These are phyloP conservation scores for Metschnikowia peoriensis DNA, from an alignment of 805 yeast species.

Conservation along the genomic window DNA sequence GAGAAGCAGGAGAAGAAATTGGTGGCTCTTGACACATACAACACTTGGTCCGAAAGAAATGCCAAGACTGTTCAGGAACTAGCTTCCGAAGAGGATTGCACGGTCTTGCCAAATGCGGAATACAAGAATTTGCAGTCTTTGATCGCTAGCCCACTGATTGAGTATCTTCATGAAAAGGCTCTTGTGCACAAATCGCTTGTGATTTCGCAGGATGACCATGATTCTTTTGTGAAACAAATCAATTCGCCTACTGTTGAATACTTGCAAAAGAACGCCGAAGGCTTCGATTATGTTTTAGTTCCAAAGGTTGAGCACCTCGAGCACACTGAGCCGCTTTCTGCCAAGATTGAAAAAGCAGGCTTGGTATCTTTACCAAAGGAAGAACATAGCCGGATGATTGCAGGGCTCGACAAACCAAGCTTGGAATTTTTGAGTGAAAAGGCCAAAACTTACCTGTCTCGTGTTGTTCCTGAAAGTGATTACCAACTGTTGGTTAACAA, in stretches of 20 bases:
- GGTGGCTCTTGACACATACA: slow-evolving; percentile 1
- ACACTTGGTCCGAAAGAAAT: background rate
- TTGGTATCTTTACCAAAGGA: slow-evolving; percentile 11
- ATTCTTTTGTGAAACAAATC: slow-evolving; percentile 12
- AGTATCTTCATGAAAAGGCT: slow-evolving; percentile 10
- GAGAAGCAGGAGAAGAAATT: slow-evolving; percentile 3
- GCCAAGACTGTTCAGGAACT: slow-evolving; percentile 6
- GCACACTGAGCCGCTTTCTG: slow-evolving; percentile 8
- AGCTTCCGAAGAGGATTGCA: slow-evolving; percentile 10
- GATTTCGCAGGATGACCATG: slow-evolving; percentile 7
- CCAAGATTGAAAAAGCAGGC: slow-evolving; percentile 10
- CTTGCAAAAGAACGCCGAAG: slow-evolving; percentile 24
- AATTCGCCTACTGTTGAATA: slow-evolving; percentile 21
- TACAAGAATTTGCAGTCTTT: slow-evolving; percentile 6
- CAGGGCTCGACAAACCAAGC: slow-evolving; percentile 6
- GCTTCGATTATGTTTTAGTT: slow-evolving; percentile 10
- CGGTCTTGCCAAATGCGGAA: slow-evolving; percentile 7
- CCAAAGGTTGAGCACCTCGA: slow-evolving; percentile 2
- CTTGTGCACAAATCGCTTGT: slow-evolving; percentile 3
- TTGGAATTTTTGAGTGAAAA: slow-evolving; percentile 9
- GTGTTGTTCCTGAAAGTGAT: slow-evolving; percentile 13
- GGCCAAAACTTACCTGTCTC: slow-evolving; percentile 9
- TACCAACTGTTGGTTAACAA: background rate
- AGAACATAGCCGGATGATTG: slow-evolving; percentile 7
- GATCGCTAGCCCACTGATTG: slow-evolving; percentile 14